Evolutionary conservation across 2,329 filamentous ascomycete species (phyloP).

Genomic region (Ophiostoma sp.): DNA sequence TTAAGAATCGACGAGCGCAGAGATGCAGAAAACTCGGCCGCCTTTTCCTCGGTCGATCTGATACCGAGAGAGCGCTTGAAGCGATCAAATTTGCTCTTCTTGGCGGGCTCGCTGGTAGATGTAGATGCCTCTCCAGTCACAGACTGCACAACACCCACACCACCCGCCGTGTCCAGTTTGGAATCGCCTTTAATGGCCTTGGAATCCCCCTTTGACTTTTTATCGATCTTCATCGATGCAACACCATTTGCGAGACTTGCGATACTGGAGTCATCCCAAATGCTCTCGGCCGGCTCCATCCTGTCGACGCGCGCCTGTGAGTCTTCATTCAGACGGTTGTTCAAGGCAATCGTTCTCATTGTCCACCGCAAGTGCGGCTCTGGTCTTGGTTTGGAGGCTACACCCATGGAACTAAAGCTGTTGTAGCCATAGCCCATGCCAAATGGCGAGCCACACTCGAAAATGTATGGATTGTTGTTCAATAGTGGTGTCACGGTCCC

Average conservation of each 20-base stretch:
- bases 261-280: constrained; percentile 17
- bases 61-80: constrained; percentile 29
- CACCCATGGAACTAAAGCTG: neutral
- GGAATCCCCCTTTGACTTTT: neutral
- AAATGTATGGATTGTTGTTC: constrained; percentile 16
- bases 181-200: neutral
- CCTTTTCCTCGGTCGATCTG: constrained; percentile 35
- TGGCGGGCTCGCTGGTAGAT: neutral
- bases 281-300: constrained; percentile 20
- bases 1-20: constrained; percentile 36
- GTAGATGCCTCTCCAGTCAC: neutral
- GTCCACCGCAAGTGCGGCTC: constrained; percentile 14
- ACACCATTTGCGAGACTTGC: neutral
- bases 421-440: neutral
- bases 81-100: constrained; percentile 10
- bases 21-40: constrained; percentile 31
- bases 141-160: neutral
- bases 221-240: neutral
- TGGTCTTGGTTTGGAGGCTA: neutral
- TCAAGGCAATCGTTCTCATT: constrained; percentile 16
- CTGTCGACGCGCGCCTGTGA: constrained; percentile 19
- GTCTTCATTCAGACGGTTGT: constrained; percentile 20
- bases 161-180: neutral
- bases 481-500: constrained; percentile 24
- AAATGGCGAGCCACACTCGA: constrained; percentile 13